These are phyloP conservation scores for Desmodesmus armatus DNA, from an alignment of 139 green algal genomes.

Conservation along the genomic window DNA sequence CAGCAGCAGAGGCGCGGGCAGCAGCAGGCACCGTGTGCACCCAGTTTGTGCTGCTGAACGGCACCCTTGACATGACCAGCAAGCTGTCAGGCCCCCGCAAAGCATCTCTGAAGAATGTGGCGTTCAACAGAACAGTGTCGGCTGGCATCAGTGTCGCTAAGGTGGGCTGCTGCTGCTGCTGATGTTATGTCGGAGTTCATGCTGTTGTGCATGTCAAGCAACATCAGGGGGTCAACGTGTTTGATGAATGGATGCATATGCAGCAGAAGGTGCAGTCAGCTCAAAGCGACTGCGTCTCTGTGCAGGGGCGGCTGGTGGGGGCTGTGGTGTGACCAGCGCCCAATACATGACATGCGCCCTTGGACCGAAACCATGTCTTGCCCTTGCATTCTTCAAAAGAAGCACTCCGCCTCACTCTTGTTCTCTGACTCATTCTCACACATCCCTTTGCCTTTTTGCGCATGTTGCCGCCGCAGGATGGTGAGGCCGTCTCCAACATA, in stretches of 20 bases:
- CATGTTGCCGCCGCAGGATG: constrained; percentile 1
- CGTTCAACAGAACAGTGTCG: constrained; percentile 13
- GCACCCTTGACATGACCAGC: constrained; percentile 7
- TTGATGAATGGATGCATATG: neutral
- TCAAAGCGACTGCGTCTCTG: too few relatives aligned
- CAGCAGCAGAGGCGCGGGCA: constrained; percentile 9
- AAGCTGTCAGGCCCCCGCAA: neutral
- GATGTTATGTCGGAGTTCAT: neutral
- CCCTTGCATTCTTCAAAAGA: neutral
- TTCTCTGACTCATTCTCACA: neutral
- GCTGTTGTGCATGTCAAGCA: neutral
- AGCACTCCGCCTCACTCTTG: neutral
- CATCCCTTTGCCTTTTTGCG: neutral
- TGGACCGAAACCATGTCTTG: neutral
- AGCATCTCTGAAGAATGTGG: constrained; percentile 12
- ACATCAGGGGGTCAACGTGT: neutral
- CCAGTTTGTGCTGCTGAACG: constrained; percentile 14
- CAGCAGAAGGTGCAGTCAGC: too few relatives aligned
- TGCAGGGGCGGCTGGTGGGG: too few relatives aligned
- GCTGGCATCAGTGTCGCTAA: constrained; percentile 10
- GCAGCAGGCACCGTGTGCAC: constrained; percentile 6
- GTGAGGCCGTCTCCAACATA: neutral
- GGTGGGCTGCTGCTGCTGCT: neutral
- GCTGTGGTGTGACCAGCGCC: neutral
- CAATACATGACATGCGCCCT: neutral